phyloP scores from a whole-genome alignment of 2,329 filamentous ascomycete genomes.

The Nemania sp. region DNA sequence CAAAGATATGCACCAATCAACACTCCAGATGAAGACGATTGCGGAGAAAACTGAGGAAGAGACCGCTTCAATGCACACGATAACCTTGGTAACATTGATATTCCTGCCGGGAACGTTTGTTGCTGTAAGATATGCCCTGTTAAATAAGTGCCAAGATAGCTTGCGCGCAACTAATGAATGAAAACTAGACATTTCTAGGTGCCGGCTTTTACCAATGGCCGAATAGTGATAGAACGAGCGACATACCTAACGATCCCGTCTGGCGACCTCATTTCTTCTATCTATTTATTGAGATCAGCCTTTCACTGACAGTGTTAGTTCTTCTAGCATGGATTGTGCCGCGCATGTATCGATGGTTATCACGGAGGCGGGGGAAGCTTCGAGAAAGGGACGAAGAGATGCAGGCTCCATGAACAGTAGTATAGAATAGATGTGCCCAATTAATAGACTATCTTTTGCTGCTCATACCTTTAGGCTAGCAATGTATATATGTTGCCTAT shows the following conservation, averaged over 20 bases:
- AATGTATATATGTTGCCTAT: too few relatives aligned
- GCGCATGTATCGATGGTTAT: background rate
- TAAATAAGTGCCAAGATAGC: conserved; percentile 1
- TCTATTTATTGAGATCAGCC: conserved; percentile 18
- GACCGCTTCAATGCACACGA: conserved; percentile 25
- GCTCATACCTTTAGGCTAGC: too few relatives aligned
- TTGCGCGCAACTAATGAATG: conserved; percentile 16
- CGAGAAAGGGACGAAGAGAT: too few relatives aligned
- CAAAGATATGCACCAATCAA: conserved; percentile 26
- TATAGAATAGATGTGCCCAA: too few relatives aligned
- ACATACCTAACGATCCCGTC: conserved; percentile 10
- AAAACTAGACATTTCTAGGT: conserved; percentile 31
- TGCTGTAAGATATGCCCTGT: conserved; percentile 28
- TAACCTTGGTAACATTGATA: conserved; percentile 26
- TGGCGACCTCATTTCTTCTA: conserved; percentile 13
- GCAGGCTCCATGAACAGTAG: too few relatives aligned
- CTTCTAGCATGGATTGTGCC: conserved; percentile 11
- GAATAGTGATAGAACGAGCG: background rate
- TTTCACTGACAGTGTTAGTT: conserved; percentile 3
- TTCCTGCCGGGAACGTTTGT: conserved; percentile 31
- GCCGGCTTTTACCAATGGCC: conserved; percentile 32
- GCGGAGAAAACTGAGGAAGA: conserved; percentile 19
- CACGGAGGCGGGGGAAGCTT: background rate
- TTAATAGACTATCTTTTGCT: too few relatives aligned
- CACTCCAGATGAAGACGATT: conserved; percentile 18